These are phyloP conservation scores for Fraxinus cuspidata DNA, from an alignment of 257 asterid species.

Conservation along the genomic window DNA sequence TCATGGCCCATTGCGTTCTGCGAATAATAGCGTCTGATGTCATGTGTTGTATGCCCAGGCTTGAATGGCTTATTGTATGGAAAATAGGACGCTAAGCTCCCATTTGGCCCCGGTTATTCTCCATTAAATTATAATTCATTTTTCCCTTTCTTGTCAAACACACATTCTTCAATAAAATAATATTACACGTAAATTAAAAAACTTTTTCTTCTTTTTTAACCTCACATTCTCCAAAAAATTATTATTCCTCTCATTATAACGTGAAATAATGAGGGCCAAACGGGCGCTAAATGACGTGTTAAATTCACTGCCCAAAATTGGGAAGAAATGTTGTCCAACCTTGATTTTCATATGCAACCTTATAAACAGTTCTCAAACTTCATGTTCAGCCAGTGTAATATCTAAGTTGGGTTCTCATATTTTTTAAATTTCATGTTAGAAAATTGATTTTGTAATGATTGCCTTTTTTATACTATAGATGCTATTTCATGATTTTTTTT, in stretches of 20 bases:
- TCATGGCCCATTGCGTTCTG: neutral
- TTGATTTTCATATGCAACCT: neutral
- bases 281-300: neutral
- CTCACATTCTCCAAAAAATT: too few relatives aligned
- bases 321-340: neutral
- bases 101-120: too few relatives aligned
- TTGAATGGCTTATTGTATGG: neutral
- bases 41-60: neutral
- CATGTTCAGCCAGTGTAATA: neutral
- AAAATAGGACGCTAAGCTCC: neutral
- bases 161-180: too few relatives aligned
- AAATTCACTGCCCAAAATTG: neutral
- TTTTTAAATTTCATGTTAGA: neutral
- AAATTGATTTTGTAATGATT: neutral
- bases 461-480: neutral
- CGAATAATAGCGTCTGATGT: neutral
- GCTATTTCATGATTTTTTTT: conserved; percentile 16
- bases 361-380: neutral
- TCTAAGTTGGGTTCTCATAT: neutral
- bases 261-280: too few relatives aligned
- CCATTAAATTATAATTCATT: too few relatives aligned
- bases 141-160: too few relatives aligned
- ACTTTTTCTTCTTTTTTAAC: too few relatives aligned
- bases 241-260: too few relatives aligned
- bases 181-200: too few relatives aligned